Evolutionary conservation across 2,329 filamentous ascomycete genomes (phyloP), one percentile per base, ranked within the genome.

Genomic region (Leptographium galeiforme): DNA sequence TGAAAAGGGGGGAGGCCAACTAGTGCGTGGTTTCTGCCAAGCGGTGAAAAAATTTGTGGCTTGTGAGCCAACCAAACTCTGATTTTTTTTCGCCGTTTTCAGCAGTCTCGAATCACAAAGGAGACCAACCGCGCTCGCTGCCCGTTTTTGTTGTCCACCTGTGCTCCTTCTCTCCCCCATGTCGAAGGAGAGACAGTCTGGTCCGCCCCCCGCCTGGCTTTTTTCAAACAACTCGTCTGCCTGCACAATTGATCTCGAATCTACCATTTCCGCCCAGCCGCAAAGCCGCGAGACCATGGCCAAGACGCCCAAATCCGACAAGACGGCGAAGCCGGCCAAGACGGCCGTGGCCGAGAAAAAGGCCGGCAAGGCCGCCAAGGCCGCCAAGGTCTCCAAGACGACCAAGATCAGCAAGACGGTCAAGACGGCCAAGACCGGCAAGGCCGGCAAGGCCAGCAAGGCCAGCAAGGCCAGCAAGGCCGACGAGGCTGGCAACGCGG

Each of bases 301-400:
- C 19, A 59, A 58, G 51, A 36, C 48, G 19, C 55, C 50, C 36
- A 58, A 58, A 43, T 13, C 47, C 43, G 50, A 55, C 50, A 61
- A 61, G 51, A 51, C 57, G 39, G 47, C 49, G 40, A 58, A 58
- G 45, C n/a, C 50, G 48, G 52, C 54, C 54, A 61, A 61, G 54
- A 49, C 58, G 40, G 48, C 39, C 56, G 25, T 25, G 25, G 25
- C 25, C 25, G 25, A 25, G 25, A 25, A 25, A 25, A 53, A 36
- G 36, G 48, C 14, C 13, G 51, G 52, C 10, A 45, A 51, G 48
- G 40, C 48, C 50, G 60, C 59, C 49, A 61, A 46, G 52, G 30
- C 18, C 33, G 53, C 54, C 19, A 59, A 58, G 51, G 32, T 46
- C 25, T 55, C 50, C 36, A 58, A 58, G 45, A 13, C 47, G 40